Conservation (phyloP, 2,329 filamentous ascomycete species). For the Venturia asperata region DNA sequence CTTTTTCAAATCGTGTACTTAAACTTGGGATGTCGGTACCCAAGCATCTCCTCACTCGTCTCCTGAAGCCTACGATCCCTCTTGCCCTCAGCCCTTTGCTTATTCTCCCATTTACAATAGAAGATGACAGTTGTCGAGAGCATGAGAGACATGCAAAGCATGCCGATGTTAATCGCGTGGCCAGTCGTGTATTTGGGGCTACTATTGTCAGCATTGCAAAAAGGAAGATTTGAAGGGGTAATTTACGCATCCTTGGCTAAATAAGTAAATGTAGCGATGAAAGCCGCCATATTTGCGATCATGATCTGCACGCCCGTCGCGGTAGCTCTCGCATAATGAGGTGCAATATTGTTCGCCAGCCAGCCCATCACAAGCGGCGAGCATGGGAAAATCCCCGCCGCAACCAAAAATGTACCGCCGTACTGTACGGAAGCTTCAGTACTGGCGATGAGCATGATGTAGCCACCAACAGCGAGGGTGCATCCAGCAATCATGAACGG, state of each 20-base stretch:
- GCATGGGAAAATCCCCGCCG: constrained; percentile 15
- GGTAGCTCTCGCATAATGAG: constrained; percentile 39
- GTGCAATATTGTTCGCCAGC: constrained; percentile 40
- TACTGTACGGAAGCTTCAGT: constrained; percentile 7
- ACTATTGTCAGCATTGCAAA: constrained; percentile 45
- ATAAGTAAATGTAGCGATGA: constrained; percentile 41
- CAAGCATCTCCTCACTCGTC: constrained; percentile 30
- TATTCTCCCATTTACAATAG: constrained; percentile 39
- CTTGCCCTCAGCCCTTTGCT: constrained; percentile 33
- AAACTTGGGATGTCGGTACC: constrained; percentile 37
- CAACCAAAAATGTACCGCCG: constrained; percentile 15
- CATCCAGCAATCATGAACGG: constrained; percentile 21
- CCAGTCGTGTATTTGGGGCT: constrained; percentile 40
- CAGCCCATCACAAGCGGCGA: constrained; percentile 26
- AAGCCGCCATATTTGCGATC: constrained; percentile 38
- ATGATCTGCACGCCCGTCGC: constrained; percentile 38
- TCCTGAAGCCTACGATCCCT: constrained; percentile 33
- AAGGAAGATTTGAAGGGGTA: neutral
- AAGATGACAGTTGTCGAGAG: constrained; percentile 30
- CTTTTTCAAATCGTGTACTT: constrained; percentile 30
- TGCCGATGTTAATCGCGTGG: constrained; percentile 39
- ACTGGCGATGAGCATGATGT: constrained; percentile 18
- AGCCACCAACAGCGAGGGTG: constrained; percentile 15
- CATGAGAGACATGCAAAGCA: constrained; percentile 33
- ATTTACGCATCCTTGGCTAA: constrained; percentile 37